These are phyloP conservation scores for Citropsis articulata DNA, from an alignment of 345 rosid genomes.

Conservation along the genomic window DNA sequence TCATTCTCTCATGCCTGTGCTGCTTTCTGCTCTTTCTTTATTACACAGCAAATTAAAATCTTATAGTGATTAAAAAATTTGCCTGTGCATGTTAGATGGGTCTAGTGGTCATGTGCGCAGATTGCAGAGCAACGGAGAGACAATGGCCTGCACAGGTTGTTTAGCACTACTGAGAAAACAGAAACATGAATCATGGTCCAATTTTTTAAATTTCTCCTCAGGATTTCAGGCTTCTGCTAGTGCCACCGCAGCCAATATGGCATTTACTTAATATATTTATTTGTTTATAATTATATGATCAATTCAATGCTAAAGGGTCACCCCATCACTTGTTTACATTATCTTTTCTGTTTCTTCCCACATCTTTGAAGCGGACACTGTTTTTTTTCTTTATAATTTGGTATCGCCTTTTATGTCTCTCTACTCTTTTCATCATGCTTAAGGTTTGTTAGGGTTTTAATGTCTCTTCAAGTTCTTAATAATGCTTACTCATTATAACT, in stretches of 20 bases:
- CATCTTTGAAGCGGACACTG: background rate
- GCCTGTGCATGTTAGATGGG: slow-evolving; percentile 10
- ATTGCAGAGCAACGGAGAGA: slow-evolving; percentile 12
- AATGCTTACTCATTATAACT: too few species aligned
- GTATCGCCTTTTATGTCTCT: background rate
- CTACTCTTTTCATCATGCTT: too few species aligned
- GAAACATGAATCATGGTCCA: background rate
- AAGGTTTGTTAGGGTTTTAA: too few species aligned
- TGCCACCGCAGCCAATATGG: slow-evolving; percentile 3
- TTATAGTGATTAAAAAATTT: background rate
- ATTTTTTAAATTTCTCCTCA: background rate
- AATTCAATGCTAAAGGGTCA: background rate
- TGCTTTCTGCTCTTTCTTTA: background rate
- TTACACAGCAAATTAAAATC: background rate
- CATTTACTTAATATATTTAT: background rate
- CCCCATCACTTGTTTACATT: background rate
- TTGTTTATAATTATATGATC: background rate
- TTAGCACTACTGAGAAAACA: too few species aligned
- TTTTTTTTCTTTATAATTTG: background rate
- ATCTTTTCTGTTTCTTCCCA: background rate
- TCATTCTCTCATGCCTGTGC: background rate
- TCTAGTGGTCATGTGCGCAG: slow-evolving; percentile 22
- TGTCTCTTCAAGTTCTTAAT: too few species aligned
- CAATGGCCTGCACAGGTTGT: slow-evolving; percentile 16
- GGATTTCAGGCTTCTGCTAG: background rate